Evolutionary conservation across 2,329 filamentous ascomycete species (phyloP).

Genomic region (Paraphaeosphaeria sporulosa): DNA sequence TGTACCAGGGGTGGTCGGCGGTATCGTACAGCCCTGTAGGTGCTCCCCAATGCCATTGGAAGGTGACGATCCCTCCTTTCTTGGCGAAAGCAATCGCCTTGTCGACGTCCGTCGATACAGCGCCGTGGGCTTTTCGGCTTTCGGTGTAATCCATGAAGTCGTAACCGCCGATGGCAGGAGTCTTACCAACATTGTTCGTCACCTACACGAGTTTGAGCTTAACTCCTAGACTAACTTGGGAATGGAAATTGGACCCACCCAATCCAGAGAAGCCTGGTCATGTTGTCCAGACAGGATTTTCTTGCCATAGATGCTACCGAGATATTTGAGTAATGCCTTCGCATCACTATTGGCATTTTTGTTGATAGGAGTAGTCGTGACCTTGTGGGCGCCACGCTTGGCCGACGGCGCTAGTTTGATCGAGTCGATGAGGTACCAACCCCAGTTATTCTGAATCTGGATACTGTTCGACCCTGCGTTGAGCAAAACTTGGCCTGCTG

Average conservation of each 20-base stretch:
- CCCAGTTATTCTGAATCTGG: slow-evolving; percentile 58
- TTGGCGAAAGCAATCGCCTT: slow-evolving; percentile 56
- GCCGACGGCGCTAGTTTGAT: slow-evolving; percentile 50
- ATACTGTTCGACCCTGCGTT: slow-evolving; percentile 55
- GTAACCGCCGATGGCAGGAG: slow-evolving; percentile 56
- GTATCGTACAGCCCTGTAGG: slow-evolving; percentile 58
- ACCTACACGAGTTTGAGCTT: too few species aligned
- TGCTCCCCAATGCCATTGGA: slow-evolving; percentile 61
- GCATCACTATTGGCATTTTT: slow-evolving; percentile 48
- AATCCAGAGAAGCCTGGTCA: slow-evolving; percentile 54
- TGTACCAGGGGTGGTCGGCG: slow-evolving; percentile 56
- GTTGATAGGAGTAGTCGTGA: slow-evolving; percentile 51
- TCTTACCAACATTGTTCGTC: slow-evolving; percentile 54
- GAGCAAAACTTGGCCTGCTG: slow-evolving; percentile 56
- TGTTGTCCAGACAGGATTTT: slow-evolving; percentile 60
- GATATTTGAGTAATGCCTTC: slow-evolving; percentile 52
- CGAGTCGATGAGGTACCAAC: slow-evolving; percentile 58
- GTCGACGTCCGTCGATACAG: slow-evolving; percentile 53
- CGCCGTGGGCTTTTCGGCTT: slow-evolving; percentile 54
- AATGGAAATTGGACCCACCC: slow-evolving; percentile 40
- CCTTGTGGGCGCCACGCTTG: slow-evolving; percentile 50
- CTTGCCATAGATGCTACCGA: slow-evolving; percentile 56
- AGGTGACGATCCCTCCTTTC: slow-evolving; percentile 57
- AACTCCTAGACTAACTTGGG: too few species aligned
- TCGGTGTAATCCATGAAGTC: slow-evolving; percentile 61